A percentile compares a stretch with the other conserved stretches of the same genome.
phyloP scores from a whole-genome alignment of 208 protist species.

The Leishmania tropica region DNA sequence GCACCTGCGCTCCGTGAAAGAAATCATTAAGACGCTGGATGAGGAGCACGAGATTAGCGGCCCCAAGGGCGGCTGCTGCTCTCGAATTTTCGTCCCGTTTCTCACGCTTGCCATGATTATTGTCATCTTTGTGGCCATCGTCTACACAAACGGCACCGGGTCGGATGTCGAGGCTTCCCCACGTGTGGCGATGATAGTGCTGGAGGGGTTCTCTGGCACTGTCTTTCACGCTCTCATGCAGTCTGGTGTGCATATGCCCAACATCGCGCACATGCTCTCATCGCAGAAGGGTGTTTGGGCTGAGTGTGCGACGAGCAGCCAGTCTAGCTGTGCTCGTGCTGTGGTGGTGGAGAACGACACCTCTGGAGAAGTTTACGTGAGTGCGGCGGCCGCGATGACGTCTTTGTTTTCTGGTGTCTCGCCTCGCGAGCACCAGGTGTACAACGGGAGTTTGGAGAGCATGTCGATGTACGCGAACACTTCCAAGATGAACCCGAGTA shows the following conservation, averaged over 20 bases:
- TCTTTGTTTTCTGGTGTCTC: constrained; percentile 66
- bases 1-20: constrained; percentile 55
- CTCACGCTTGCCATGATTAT: constrained; percentile 40
- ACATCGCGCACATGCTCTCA: constrained; percentile 51
- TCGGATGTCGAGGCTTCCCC: constrained; percentile 39
- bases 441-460: constrained; percentile 41
- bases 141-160: constrained; percentile 49
- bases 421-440: constrained; percentile 47
- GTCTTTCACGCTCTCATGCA: constrained; percentile 56
- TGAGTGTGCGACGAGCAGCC: constrained; percentile 36
- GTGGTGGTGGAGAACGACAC: constrained; percentile 48
- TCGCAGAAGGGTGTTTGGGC: constrained; percentile 42
- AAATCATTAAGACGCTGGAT: constrained; percentile 57
- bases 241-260: constrained; percentile 52
- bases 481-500: constrained; percentile 46
- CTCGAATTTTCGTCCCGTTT: constrained; percentile 64
- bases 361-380: constrained; percentile 37
- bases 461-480: constrained; percentile 47
- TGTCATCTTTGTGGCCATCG: constrained; percentile 32
- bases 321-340: constrained; percentile 62
- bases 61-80: constrained; percentile 67
- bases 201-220: constrained; percentile 70
- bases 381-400: constrained; percentile 49
- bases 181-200: constrained; percentile 61
- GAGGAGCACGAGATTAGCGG: constrained; percentile 51